Percentiles rank a stretch among this genome's conserved stretches.
phyloP scores from a whole-genome alignment of 176 grass and related monocot species.

The Oryza nivara region DNA sequence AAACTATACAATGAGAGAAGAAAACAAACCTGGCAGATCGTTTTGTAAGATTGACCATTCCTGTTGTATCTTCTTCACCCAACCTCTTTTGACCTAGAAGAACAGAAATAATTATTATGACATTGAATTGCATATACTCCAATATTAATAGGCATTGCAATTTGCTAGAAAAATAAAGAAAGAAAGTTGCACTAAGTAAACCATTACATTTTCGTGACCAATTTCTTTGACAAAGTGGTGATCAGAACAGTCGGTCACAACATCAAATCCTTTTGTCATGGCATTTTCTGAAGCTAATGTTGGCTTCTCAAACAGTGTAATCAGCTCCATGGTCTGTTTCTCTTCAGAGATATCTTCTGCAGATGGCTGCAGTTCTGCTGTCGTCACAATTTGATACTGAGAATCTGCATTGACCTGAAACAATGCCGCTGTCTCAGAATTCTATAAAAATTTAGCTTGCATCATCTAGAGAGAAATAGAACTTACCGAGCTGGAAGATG shows the following conservation, averaged over 20 bases:
- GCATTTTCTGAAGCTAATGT: conserved; percentile 45
- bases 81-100: conserved; percentile 75
- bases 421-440: conserved; percentile 29
- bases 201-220: conserved; percentile 47
- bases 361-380: conserved; percentile 49
- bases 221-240: conserved; percentile 77
- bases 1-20: conserved; percentile 19
- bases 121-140: conserved; percentile 3
- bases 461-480: conserved; percentile 20
- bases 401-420: conserved; percentile 59
- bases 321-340: conserved; percentile 48
- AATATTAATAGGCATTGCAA: neutral
- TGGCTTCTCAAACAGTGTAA: conserved; percentile 47
- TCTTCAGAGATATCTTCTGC: conserved; percentile 42
- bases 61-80: conserved; percentile 86
- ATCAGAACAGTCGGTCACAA: conserved; percentile 73
- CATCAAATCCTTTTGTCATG: conserved; percentile 58
- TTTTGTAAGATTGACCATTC: conserved; percentile 89
- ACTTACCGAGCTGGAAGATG: conserved; percentile 58
- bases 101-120: conserved; percentile 28
- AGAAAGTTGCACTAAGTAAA: conserved; percentile 21
- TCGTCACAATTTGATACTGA: conserved; percentile 63
- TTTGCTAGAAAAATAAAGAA: conserved; percentile 4
- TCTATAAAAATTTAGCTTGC: conserved; percentile 15
- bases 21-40: conserved; percentile 67